Evolutionary conservation across 2,329 filamentous ascomycete genomes (phyloP).

Genomic region (Metarhizium anisopliae): DNA sequence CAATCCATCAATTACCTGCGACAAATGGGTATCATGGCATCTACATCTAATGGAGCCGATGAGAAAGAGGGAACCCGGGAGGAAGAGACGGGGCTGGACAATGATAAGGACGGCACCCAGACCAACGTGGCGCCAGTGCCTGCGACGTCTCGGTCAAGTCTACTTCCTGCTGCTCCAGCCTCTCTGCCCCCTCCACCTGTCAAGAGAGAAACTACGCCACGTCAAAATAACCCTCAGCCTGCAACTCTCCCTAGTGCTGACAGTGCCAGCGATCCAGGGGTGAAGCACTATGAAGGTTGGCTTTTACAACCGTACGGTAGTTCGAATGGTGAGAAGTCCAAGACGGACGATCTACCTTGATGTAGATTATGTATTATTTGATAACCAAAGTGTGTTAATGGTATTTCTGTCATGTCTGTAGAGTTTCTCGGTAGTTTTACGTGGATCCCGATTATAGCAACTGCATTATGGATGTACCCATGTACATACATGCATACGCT

Average conservation of each 20-base stretch:
- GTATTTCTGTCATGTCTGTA: background rate
- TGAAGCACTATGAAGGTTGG: conserved; percentile 29
- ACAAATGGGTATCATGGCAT: conserved; percentile 44
- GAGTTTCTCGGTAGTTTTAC: no score
- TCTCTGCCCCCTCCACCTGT: conserved; percentile 27
- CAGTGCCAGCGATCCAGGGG: conserved; percentile 20
- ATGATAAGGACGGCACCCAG: background rate
- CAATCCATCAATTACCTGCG: conserved; percentile 58
- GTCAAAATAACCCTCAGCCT: conserved; percentile 22
- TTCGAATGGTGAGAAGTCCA: conserved; percentile 20
- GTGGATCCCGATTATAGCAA: no score
- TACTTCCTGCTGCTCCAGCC: conserved; percentile 29
- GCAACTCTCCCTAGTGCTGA: conserved; percentile 21
- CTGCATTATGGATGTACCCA: no score
- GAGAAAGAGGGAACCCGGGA: conserved; percentile 12
- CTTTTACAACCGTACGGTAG: conserved; percentile 27
- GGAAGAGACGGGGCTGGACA: background rate
- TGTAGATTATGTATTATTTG: background rate
- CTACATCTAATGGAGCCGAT: conserved; percentile 8
- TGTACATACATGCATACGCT: no score
- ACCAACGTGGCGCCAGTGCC: conserved; percentile 6
- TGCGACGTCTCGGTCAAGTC: conserved; percentile 13
- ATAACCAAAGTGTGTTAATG: background rate
- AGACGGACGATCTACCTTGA: conserved; percentile 24
- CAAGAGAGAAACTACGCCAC: conserved; percentile 20